Conservation (phyloP, 1,284 basidiomycete genomes). For the Marasmius fiardii region DNA sequence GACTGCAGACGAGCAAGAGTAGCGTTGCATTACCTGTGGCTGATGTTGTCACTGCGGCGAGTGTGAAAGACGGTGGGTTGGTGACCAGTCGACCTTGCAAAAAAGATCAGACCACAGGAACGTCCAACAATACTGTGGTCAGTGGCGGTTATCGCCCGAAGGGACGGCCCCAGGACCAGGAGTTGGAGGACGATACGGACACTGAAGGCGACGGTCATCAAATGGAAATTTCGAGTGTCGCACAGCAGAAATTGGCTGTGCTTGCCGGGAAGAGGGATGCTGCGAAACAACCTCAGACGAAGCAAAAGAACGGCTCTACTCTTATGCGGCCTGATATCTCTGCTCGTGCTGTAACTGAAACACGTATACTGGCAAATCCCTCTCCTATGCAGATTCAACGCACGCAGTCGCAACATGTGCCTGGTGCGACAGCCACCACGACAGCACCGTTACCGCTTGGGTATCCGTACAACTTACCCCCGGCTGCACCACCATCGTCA, state of each 20-base stretch:
- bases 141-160: conserved; percentile 49
- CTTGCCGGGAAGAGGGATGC: conserved; percentile 41
- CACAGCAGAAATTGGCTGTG: conserved; percentile 56
- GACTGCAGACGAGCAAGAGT: conserved; percentile 57
- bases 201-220: conserved; percentile 51
- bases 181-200: conserved; percentile 63
- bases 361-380: background rate
- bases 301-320: conserved; percentile 2
- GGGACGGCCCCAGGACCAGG: conserved; percentile 62
- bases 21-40: conserved; percentile 61
- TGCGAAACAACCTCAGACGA: conserved; percentile 4
- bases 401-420: conserved; percentile 14
- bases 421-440: conserved; percentile 9
- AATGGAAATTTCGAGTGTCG: conserved; percentile 59
- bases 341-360: conserved; percentile 10
- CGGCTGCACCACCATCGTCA: conserved; percentile 68
- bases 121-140: conserved; percentile 24
- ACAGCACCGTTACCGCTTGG: conserved; percentile 45
- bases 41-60: conserved; percentile 39
- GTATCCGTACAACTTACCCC: conserved; percentile 74
- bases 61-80: conserved; percentile 16
- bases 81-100: too few species aligned
- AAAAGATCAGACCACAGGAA: too few species aligned
- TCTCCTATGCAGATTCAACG: conserved; percentile 4
- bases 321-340: conserved; percentile 13